Evolutionary conservation across 805 yeast species (phyloP).

Genomic region (Myxozyma lipomycoides): DNA sequence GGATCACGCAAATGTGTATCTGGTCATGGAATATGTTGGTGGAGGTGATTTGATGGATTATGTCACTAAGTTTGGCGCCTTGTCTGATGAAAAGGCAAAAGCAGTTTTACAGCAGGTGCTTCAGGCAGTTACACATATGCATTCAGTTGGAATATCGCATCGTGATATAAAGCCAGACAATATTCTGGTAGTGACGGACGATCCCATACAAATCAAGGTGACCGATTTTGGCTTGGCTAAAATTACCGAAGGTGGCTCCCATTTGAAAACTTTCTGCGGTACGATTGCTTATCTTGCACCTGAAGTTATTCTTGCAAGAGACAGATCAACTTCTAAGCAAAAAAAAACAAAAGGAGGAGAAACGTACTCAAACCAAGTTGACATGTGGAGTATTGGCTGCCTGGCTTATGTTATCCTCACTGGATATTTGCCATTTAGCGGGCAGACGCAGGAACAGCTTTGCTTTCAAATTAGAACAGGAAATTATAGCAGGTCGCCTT

Average conservation of each 20-base stretch:
- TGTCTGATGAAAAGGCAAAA: constrained; percentile 85
- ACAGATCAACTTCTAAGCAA: constrained; percentile 25
- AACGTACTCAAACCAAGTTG: constrained; percentile 77
- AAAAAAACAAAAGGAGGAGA: constrained; percentile 31
- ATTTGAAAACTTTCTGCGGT: constrained; percentile 96
- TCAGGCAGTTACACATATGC: constrained; percentile 82
- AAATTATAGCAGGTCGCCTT: constrained; percentile 60
- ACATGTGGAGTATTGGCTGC: constrained; percentile 98
- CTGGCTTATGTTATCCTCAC: constrained; percentile 85
- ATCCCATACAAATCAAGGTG: constrained; percentile 86
- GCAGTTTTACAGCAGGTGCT: constrained; percentile 82
- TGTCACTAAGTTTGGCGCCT: constrained; percentile 80
- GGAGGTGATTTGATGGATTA: constrained; percentile 99
- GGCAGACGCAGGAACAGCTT: constrained; percentile 81
- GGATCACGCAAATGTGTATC: constrained; percentile 71
- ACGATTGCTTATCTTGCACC: constrained; percentile 97
- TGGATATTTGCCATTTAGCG: constrained; percentile 92
- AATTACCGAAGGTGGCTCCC: constrained; percentile 74
- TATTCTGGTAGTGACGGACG: constrained; percentile 82
- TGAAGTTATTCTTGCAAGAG: constrained; percentile 60
- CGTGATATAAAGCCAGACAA: constrained; percentile 96
- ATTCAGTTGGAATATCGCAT: constrained; percentile 86
- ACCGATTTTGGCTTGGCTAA: constrained; percentile 97
- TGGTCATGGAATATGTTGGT: constrained; percentile 92
- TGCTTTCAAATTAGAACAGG: constrained; percentile 74